Evolutionary conservation across 208 protist species (phyloP).

Genomic region (Porcisia deanei): DNA sequence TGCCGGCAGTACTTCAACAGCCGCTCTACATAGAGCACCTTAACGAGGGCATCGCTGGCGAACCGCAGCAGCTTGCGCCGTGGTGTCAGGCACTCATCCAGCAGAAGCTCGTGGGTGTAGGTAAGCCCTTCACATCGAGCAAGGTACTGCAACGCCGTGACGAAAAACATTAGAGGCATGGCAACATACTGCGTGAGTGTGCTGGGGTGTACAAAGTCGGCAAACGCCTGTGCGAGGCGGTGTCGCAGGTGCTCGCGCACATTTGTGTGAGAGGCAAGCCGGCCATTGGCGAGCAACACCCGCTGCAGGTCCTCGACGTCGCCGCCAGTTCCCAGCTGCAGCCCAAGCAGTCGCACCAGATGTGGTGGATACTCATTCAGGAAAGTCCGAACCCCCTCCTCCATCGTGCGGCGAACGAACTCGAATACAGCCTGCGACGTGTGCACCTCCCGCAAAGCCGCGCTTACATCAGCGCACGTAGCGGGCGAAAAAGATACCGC

Average conservation of each 20-base stretch:
- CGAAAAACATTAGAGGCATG: conserved; percentile 72
- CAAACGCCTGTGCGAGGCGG: conserved; percentile 27
- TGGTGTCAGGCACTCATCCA: conserved; percentile 22
- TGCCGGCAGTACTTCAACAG: conserved; percentile 41
- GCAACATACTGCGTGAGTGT: conserved; percentile 28
- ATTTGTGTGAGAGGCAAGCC: conserved; percentile 34
- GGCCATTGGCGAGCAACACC: conserved; percentile 49
- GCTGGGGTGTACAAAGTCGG: conserved; percentile 24
- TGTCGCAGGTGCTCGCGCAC: conserved; percentile 53
- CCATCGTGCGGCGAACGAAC: conserved; percentile 47
- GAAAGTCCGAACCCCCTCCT: conserved; percentile 53
- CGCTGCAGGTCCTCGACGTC: conserved; percentile 34
- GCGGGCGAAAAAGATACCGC: conserved; percentile 34
- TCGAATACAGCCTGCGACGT: conserved; percentile 19
- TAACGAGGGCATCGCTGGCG: conserved; percentile 63
- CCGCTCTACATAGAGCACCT: conserved; percentile 58
- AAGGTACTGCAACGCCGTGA: conserved; percentile 51
- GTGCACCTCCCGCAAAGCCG: conserved; percentile 41
- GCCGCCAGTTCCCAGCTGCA: conserved; percentile 56
- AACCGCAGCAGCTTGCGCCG: conserved; percentile 57
- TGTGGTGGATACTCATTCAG: conserved; percentile 39
- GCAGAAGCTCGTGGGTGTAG: conserved; percentile 66
- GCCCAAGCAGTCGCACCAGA: conserved; percentile 29
- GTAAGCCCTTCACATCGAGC: conserved; percentile 27
- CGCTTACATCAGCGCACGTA: conserved; percentile 27